Evolutionary conservation across 163 green algal genomes (phyloP).

Genomic region (Coccomyxa subellipsoidea): DNA sequence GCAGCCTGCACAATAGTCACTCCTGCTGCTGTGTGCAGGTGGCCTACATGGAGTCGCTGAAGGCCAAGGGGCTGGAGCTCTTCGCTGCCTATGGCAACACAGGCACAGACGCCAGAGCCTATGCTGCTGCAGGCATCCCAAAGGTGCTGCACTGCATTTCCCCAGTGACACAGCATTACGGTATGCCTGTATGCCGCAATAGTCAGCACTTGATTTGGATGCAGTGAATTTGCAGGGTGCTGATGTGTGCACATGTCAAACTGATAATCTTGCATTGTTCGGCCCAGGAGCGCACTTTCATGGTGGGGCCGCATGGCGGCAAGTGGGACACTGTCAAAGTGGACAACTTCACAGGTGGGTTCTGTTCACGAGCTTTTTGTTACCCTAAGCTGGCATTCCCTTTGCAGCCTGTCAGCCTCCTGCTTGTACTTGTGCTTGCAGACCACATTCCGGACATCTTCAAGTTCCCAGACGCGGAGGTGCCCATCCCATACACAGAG

Average conservation of each 20-base stretch:
- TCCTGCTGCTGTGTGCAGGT: neutral
- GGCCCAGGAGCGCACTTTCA: constrained; percentile 35
- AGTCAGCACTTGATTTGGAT: too few species aligned
- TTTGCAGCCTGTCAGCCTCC: too few species aligned
- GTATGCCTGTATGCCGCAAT: too few species aligned
- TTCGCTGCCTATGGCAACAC: constrained; percentile 52
- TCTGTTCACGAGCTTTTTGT: too few species aligned
- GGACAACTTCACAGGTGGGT: constrained; percentile 35
- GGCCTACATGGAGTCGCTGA: constrained; percentile 40
- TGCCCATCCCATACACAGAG: constrained; percentile 46
- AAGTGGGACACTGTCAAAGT: constrained; percentile 34
- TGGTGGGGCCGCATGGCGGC: constrained; percentile 35
- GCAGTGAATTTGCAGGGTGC: too few species aligned
- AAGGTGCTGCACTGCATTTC: too few species aligned
- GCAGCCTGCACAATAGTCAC: too few species aligned
- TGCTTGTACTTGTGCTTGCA: neutral
- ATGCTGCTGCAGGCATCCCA: constrained; percentile 35
- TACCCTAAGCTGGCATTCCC: too few species aligned
- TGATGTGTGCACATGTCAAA: too few species aligned
- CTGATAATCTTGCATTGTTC: neutral
- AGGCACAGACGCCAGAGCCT: constrained; percentile 37
- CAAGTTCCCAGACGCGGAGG: constrained; percentile 27
- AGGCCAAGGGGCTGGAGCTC: constrained; percentile 34
- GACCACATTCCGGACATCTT: constrained; percentile 38
- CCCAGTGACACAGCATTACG: too few species aligned